phyloP scores from a whole-genome alignment of 2,329 filamentous ascomycete species.

The Bipolaris gigantea region DNA sequence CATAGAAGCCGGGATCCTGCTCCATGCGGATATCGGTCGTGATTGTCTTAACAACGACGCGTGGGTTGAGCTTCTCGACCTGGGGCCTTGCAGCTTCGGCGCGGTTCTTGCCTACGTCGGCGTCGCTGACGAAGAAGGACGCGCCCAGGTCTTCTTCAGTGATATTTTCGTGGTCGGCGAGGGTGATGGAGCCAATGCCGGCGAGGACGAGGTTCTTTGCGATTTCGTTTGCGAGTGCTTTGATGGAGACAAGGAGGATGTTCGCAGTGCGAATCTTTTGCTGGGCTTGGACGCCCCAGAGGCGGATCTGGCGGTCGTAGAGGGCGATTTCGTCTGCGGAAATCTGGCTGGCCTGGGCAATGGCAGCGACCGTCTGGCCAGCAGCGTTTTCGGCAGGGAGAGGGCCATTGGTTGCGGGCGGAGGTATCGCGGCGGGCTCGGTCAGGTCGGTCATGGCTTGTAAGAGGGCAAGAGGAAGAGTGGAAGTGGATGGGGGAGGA shows the following conservation, averaged over 20 bases:
- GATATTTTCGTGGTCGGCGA: slow-evolving; percentile 77
- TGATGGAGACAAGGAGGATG: slow-evolving; percentile 85
- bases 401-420: slow-evolving; percentile 29
- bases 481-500: neutral
- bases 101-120: slow-evolving; percentile 76
- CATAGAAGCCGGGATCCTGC: slow-evolving; percentile 73
- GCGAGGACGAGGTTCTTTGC: slow-evolving; percentile 97
- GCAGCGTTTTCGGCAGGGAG: slow-evolving; percentile 39
- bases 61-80: slow-evolving; percentile 84
- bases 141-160: slow-evolving; percentile 74
- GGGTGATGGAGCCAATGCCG: slow-evolving; percentile 85
- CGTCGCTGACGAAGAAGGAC: slow-evolving; percentile 72
- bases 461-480: neutral
- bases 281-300: slow-evolving; percentile 96
- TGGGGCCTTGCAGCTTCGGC: slow-evolving; percentile 78
- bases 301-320: slow-evolving; percentile 94
- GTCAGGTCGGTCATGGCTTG: slow-evolving; percentile 27
- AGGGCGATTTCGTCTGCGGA: slow-evolving; percentile 86
- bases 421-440: slow-evolving; percentile 6
- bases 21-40: slow-evolving; percentile 61
- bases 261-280: slow-evolving; percentile 85
- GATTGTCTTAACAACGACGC: slow-evolving; percentile 76
- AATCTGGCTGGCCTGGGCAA: slow-evolving; percentile 46
- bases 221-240: slow-evolving; percentile 87
- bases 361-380: slow-evolving; percentile 43